phyloP scores from a whole-genome alignment of 73 alveolate species.

The Tetrahymena borealis region DNA sequence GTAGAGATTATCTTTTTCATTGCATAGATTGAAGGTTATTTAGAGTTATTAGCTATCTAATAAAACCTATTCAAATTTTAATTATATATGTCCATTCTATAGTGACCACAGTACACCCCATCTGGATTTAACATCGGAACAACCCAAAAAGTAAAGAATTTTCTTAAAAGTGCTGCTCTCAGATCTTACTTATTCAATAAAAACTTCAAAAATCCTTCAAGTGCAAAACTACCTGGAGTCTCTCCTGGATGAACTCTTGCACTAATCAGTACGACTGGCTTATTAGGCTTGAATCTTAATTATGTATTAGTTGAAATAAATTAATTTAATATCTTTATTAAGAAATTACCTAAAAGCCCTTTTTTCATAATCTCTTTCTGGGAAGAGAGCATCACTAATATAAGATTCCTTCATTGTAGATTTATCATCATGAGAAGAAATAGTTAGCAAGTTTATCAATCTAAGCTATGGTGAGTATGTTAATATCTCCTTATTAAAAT shows the following conservation, averaged over 20 bases:
- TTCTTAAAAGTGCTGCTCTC: conserved; percentile 50
- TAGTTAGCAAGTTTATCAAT: conserved; percentile 41
- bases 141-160: conserved; percentile 54
- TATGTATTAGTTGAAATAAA: not conserved
- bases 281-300: conserved; percentile 49
- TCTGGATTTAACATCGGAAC: conserved; percentile 96
- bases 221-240: conserved; percentile 54
- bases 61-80: conserved; percentile 43
- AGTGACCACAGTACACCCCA: conserved; percentile 93
- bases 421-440: conserved; percentile 17
- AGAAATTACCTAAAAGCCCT: not conserved
- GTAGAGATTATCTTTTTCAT: conserved; percentile 34
- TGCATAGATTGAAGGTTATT: conserved; percentile 58
- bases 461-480: conserved; percentile 42
- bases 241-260: conserved; percentile 85
- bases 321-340: not conserved
- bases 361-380: not conserved
- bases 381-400: conserved; percentile 5
- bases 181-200: conserved; percentile 16
- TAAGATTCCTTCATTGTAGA: conserved; percentile 15
- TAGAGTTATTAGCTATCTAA: conserved; percentile 16
- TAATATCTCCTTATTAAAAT: conserved; percentile 44
- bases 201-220: conserved; percentile 53
- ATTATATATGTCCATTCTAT: conserved; percentile 50
- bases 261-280: conserved; percentile 50